These are phyloP conservation scores for Sugiyamaella grinbergsii DNA, from an alignment of 1,139 yeast genomes.

Conservation along the genomic window DNA sequence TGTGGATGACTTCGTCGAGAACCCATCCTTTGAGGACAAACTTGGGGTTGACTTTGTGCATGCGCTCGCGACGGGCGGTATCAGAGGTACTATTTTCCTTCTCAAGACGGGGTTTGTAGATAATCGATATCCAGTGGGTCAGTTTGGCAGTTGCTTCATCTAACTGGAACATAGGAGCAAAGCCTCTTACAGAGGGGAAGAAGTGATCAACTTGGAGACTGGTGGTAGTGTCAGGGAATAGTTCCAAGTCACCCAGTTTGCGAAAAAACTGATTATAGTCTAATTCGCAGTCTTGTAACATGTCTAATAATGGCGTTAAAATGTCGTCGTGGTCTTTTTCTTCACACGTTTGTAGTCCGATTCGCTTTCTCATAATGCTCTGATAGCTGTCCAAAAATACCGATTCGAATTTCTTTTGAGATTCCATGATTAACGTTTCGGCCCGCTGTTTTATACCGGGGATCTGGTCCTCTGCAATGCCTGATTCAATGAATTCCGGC, in stretches of 20 bases:
- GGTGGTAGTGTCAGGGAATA: conserved; percentile 35
- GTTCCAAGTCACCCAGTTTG: conserved; percentile 52
- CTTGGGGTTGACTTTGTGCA: conserved; percentile 63
- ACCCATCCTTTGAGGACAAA: conserved; percentile 88
- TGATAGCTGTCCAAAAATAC: conserved; percentile 63
- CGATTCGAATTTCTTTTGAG: conserved; percentile 60
- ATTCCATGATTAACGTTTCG: conserved; percentile 52
- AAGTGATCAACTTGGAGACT: conserved; percentile 40
- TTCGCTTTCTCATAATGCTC: conserved; percentile 60
- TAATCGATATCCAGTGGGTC: conserved; percentile 42
- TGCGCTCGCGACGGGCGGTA: conserved; percentile 44
- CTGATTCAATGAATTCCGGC: conserved; percentile 37
- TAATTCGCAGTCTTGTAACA: conserved; percentile 60
- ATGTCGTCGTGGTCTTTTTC: conserved; percentile 51
- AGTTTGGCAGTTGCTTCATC: conserved; percentile 42
- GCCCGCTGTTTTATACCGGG: conserved; percentile 62
- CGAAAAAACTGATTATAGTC: conserved; percentile 84
- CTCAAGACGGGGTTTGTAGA: conserved; percentile 47
- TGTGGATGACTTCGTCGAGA: conserved; percentile 70
- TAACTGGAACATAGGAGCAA: conserved; percentile 35
- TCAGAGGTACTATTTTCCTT: conserved; percentile 44
- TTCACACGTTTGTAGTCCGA: conserved; percentile 58
- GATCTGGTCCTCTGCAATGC: conserved; percentile 51
- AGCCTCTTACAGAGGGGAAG: conserved; percentile 41
- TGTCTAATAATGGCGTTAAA: conserved; percentile 62